Percentiles rank a stretch among this genome's conserved stretches.
phyloP scores from a whole-genome alignment of 2,329 filamentous ascomycete genomes.

The Dactylellina parvicollis region DNA sequence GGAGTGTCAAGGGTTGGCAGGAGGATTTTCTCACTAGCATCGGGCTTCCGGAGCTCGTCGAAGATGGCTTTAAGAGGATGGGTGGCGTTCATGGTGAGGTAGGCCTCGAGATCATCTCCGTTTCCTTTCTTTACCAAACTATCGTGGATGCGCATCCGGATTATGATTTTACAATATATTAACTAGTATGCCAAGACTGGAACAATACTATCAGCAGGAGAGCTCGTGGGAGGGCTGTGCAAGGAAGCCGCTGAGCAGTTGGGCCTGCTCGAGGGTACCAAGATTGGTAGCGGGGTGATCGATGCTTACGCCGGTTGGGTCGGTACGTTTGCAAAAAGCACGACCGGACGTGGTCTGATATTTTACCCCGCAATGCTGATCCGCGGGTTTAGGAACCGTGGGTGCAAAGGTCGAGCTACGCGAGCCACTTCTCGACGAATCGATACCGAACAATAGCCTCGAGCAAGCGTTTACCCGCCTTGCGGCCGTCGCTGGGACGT shows the following conservation, averaged over 20 bases:
- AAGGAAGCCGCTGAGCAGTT: conserved; percentile 84
- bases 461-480: conserved; percentile 91
- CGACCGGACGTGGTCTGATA: too few relatives aligned
- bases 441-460: conserved; percentile 81
- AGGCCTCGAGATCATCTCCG: conserved; percentile 65
- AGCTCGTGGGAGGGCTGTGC: conserved; percentile 85
- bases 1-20: conserved; percentile 97
- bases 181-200: conserved; percentile 74
- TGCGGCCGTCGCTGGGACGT: conserved; percentile 93
- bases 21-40: conserved; percentile 90
- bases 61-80: conserved; percentile 91
- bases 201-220: conserved; percentile 87
- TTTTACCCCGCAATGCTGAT: background rate
- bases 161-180: conserved; percentile 53
- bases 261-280: conserved; percentile 84
- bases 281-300: conserved; percentile 94
- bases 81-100: conserved; percentile 95
- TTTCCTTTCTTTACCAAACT: background rate
- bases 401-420: conserved; percentile 88
- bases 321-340: conserved; percentile 62
- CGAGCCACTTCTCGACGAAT: conserved; percentile 73
- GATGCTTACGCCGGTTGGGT: conserved; percentile 99
- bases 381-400: conserved; percentile 72
- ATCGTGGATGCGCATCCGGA: conserved; percentile 46
- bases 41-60: conserved; percentile 81